phyloP scores from a whole-genome alignment of 768 basidiomycete genomes.

The Mycena maculata region DNA sequence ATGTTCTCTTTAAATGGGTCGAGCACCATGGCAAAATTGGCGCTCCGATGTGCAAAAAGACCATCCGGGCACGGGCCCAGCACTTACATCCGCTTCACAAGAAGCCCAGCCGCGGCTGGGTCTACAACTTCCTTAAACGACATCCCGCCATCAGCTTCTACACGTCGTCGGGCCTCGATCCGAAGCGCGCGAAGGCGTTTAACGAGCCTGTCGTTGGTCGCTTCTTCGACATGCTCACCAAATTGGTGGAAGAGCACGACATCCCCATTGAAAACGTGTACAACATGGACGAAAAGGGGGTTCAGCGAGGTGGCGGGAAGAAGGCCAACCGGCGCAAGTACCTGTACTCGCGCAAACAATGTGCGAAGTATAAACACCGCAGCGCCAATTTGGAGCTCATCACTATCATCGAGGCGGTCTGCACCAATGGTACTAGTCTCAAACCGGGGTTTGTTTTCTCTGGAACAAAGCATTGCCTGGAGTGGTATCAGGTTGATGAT shows the following conservation, averaged over 20 bases:
- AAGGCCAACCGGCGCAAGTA: not conserved
- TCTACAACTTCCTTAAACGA: not conserved
- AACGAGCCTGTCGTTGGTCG: no score
- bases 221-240: not conserved
- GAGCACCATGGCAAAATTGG: slow-evolving; percentile 1
- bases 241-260: not conserved
- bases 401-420: no score
- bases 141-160: not conserved
- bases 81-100: not conserved
- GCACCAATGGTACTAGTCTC: no score
- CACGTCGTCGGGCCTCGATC: not conserved
- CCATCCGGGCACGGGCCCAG: no score
- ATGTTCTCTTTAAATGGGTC: slow-evolving; percentile 24
- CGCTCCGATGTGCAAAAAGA: not conserved
- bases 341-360: no score
- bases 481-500: slow-evolving; percentile 41
- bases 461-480: slow-evolving; percentile 23
- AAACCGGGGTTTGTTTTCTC: no score
- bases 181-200: not conserved
- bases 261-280: slow-evolving; percentile 16
- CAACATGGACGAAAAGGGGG: slow-evolving; percentile 20
- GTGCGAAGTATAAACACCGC: no score
- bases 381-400: no score
- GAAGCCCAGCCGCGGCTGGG: slow-evolving; percentile 13
- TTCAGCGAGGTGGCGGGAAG: slow-evolving; percentile 8